Base-by-base conservation (phyloP, 2,329 filamentous ascomycete species). In the Mycocentrospora acerina region DNA sequence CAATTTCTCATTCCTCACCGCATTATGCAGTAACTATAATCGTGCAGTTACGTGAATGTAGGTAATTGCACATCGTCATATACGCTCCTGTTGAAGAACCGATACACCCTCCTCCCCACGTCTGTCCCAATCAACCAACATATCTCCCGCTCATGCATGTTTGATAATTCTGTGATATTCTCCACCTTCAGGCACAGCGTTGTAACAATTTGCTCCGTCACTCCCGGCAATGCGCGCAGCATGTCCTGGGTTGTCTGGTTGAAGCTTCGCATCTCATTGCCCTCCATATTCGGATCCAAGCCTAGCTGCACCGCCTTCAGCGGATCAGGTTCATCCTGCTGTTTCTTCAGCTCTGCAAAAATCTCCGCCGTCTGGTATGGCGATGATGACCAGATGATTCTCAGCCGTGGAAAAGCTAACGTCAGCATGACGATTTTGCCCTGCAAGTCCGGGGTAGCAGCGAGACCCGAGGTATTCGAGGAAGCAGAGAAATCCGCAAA, bases 291-390 rank as follows among this genome's bases (percentile, higher is more conserved):
- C 4, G 75, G 70, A 51, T 88, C 83, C 1, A 98, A 72, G 0
- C 93, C 93, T 2, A 90, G 80, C 42, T 86, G 82, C 7, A 95
- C 90, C 0, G 93, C 93, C 3, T 82, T 82, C 24, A 95, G 78
- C 1, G 93, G 93, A 64, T 98, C 90, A 0, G 93, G 93, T 68
- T 98, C 93, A 3, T 84, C 77, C 55, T 91, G 86, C 57, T 90
- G 85, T 51, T 89, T 86, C 72, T 98, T 98, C 37, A 98, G 79
- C 51, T 89, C 85, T 57, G 90, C 85, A 64, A 98, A 97, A 46
- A 98, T 97, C 71, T 97, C 90, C 1, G 93, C 93, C 1, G 93
- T 97, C 67, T 98, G 90, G 62, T 95, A 95, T 0, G 93, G 91
- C 9, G 85, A 90, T 7, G 82, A 88, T 7, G 87, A 93, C 93